phyloP scores from a whole-genome alignment of 192 early-diverging fungal species.

The Backusella psychrophila region DNA sequence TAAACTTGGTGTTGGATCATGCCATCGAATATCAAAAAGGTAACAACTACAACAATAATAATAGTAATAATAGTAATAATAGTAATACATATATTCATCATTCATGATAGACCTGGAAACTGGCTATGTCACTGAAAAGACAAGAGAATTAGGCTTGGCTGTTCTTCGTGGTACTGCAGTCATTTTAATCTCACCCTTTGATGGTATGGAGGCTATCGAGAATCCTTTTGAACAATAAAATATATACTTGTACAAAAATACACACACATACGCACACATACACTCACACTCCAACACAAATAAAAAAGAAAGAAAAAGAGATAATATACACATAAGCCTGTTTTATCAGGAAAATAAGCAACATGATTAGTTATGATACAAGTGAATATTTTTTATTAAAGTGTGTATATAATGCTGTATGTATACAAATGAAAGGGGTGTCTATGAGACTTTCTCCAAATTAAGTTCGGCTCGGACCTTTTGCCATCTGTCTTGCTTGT shows the following conservation, averaged over 20 bases:
- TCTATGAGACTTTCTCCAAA: neutral
- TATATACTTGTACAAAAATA: neutral
- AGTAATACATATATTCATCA: neutral
- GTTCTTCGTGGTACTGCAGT: constrained; percentile 89
- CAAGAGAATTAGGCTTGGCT: constrained; percentile 77
- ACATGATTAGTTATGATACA: too few relatives aligned
- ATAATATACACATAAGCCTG: neutral
- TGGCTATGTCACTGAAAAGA: constrained; percentile 43
- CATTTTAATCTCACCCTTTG: constrained; percentile 87
- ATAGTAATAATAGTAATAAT: neutral
- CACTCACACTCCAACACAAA: neutral
- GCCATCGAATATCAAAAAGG: constrained; percentile 80
- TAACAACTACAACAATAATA: constrained; percentile 19
- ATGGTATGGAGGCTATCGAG: constrained; percentile 87
- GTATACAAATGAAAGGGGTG: neutral
- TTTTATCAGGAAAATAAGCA: neutral
- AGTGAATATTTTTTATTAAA: neutral
- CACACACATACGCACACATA: neutral
- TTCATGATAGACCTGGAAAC: constrained; percentile 24
- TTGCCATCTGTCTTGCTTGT: neutral
- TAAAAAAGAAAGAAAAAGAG: neutral
- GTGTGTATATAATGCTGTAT: neutral
- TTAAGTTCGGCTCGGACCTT: neutral
- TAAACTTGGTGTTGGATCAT: constrained; percentile 94
- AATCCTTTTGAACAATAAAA: constrained; percentile 69